These are phyloP conservation scores for Microstegium vimineum DNA, from an alignment of 176 grass and related monocot genomes.

Conservation along the genomic window DNA sequence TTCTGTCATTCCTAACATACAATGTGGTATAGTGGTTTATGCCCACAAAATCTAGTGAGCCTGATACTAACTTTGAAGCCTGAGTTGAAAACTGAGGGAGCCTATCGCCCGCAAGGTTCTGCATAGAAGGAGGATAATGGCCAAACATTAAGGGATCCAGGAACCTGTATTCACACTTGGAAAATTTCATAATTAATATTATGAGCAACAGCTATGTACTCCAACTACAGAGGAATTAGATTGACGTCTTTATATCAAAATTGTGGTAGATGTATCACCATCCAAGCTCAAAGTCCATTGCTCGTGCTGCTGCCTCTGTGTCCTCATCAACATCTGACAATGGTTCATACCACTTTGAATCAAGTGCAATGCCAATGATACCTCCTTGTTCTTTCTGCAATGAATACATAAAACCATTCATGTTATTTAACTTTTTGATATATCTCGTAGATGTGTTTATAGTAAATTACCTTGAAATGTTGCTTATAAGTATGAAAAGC, in stretches of 20 bases:
- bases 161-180: constrained; percentile 54
- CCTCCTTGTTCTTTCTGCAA: constrained; percentile 70
- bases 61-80: constrained; percentile 45
- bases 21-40: constrained; percentile 97
- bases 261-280: constrained; percentile 49
- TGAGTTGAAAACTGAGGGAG: constrained; percentile 70
- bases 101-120: constrained; percentile 64
- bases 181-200: constrained; percentile 29
- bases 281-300: constrained; percentile 94
- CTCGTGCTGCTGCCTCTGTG: constrained; percentile 59
- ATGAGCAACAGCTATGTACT: not conserved
- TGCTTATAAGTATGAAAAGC: constrained; percentile 63
- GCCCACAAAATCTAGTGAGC: constrained; percentile 84
- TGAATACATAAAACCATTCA: not conserved
- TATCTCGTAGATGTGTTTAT: not conserved
- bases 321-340: constrained; percentile 64
- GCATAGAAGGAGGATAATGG: constrained; percentile 78
- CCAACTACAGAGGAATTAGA: not conserved
- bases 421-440: not conserved
- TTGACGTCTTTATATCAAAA: not conserved
- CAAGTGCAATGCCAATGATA: constrained; percentile 59
- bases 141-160: constrained; percentile 87
- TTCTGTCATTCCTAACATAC: constrained; percentile 87
- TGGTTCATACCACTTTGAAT: constrained; percentile 94
- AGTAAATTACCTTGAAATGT: constrained; percentile 66